A percentile compares a stretch with the other conserved stretches of the same genome.
Evolutionary conservation across 2,329 filamentous ascomycete genomes (phyloP).

Genomic region (Scytalidium sp.): DNA sequence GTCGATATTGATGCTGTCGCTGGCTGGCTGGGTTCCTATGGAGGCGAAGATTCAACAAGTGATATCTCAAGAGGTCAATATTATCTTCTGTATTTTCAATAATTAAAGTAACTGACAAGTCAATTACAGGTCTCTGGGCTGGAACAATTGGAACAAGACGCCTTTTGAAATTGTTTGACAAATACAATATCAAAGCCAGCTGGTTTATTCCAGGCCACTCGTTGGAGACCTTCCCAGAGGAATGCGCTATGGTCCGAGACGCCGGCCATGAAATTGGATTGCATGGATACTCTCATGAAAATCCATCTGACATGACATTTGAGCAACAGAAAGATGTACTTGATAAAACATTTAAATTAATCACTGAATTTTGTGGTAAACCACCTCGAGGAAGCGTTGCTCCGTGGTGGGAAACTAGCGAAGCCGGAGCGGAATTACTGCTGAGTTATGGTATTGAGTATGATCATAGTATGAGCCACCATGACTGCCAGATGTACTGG

Average conservation of each 20-base stretch:
- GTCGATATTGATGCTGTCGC: conserved; percentile 72
- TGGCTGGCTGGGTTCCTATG: conserved; percentile 71
- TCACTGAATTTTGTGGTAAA: conserved; percentile 67
- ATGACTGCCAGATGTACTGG: conserved; percentile 61
- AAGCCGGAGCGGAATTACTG: conserved; percentile 61
- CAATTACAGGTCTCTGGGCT: conserved; percentile 55
- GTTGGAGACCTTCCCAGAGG: conserved; percentile 60
- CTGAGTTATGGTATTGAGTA: conserved; percentile 64
- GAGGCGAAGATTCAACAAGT: conserved; percentile 65
- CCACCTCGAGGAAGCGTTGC: conserved; percentile 67
- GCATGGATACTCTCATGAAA: conserved; percentile 73
- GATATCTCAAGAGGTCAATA: conserved; percentile 62
- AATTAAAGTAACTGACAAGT: not conserved
- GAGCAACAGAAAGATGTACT: conserved; percentile 73
- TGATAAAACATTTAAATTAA: conserved; percentile 67
- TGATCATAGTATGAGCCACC: conserved; percentile 62
- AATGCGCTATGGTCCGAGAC: conserved; percentile 56
- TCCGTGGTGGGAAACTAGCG: conserved; percentile 69
- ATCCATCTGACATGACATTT: conserved; percentile 63
- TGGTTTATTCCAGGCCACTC: conserved; percentile 61
- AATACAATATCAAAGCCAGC: conserved; percentile 65
- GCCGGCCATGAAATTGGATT: conserved; percentile 59
- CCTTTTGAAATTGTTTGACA: conserved; percentile 64
- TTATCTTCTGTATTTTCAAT: conserved; percentile 2
- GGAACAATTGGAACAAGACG: conserved; percentile 50